Conservation (phyloP, 2,329 filamentous ascomycete species). For the Ceratocystis huliohia region DNA sequence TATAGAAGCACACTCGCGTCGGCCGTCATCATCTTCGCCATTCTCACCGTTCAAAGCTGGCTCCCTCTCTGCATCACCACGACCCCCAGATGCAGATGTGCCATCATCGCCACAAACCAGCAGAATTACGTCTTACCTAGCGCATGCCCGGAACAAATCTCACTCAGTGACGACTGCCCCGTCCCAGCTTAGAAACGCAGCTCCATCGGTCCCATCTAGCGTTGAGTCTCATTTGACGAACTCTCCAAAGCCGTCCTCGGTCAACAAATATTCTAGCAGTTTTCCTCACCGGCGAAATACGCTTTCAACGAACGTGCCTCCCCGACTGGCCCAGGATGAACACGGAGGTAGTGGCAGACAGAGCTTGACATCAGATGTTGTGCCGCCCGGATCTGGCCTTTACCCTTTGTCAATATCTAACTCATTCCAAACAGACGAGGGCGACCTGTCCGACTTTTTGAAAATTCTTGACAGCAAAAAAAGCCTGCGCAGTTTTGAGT, state of each 20-base stretch:
- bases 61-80: slow-evolving; percentile 79
- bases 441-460: slow-evolving; percentile 86
- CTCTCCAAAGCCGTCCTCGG: slow-evolving; percentile 65
- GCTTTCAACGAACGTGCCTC: slow-evolving; percentile 56
- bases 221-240: slow-evolving; percentile 49
- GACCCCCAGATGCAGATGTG: slow-evolving; percentile 36
- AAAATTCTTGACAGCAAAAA: slow-evolving; percentile 80
- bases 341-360: slow-evolving; percentile 70
- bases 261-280: slow-evolving; percentile 84
- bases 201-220: slow-evolving; percentile 36
- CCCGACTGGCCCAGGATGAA: slow-evolving; percentile 52
- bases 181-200: slow-evolving; percentile 22
- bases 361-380: slow-evolving; percentile 56
- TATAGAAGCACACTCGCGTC: slow-evolving; percentile 30
- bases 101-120: slow-evolving; percentile 39
- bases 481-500: slow-evolving; percentile 68
- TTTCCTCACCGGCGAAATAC: slow-evolving; percentile 76
- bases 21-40: slow-evolving; percentile 73
- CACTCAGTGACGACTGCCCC: slow-evolving; percentile 12
- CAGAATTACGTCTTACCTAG: slow-evolving; percentile 23
- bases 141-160: slow-evolving; percentile 19
- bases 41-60: slow-evolving; percentile 96
- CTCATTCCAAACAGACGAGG: slow-evolving; percentile 63
- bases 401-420: slow-evolving; percentile 59
- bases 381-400: slow-evolving; percentile 64